Evolutionary conservation across 352 stramenopile species (phyloP), one percentile per base, ranked within the genome.

Genomic region (Phytophthora multivora): DNA sequence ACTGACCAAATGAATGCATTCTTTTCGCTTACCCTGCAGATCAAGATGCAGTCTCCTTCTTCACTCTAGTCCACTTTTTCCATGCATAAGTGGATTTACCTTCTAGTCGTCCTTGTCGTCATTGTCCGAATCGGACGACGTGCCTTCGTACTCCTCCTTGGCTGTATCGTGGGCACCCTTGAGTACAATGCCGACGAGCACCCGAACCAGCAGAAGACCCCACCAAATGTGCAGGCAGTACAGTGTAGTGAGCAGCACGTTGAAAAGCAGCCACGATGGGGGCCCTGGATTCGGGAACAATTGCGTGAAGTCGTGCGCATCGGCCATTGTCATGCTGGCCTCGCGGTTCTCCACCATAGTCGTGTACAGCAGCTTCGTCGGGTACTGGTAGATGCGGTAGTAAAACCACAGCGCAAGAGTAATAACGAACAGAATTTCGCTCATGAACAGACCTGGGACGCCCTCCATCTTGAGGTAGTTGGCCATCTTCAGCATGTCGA

Each of bases 391-490:
- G 69, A 96, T 83, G 36, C 89, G 86, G 63, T 92, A 89, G 75
- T 95, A 95, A 50, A 89, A 69, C 89, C 89, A 97, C 39, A 84
- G 60, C 23, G 74, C 31, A 19, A 95, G 51, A 15, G 86, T 73
- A 11, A 72, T 66, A 16, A 87, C 73, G 55, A 94, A 95, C n/a
- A 86, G 46, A 25, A 92, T 73, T 50, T 96, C 88, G 59, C 69
- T 86, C 47, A 76, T 63, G 48, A 95, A 96, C 25, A 88, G 53
- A 13, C 85, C 87, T 15, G 69, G 69, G 25, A 79, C 56, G 46
- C 84, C 87, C 63, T 96, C 88, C 41, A 96, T 62, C 52, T 95
- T 93, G 57, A 96, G 79, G 79, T 96, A 95, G 70, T 97, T 97
- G 66, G 64, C 69, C 86, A 97, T 96, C 74, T 97, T 96, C 47